phyloP scores from a whole-genome alignment of 352 stramenopile species.

The Phytopythium litorale region DNA sequence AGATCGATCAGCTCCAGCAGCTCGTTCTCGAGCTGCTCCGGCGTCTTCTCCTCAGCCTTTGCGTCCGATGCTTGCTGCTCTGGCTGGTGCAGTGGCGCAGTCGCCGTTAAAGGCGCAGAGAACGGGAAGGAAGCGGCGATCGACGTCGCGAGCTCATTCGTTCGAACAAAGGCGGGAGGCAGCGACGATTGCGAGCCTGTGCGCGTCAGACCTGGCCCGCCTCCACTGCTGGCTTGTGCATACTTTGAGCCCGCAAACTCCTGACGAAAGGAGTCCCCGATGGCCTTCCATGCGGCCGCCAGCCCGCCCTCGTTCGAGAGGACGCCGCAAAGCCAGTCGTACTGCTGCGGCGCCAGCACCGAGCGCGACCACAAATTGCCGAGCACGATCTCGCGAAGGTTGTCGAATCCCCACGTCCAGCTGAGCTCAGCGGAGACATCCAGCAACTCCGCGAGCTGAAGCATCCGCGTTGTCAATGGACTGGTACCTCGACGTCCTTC shows the following conservation, averaged over 20 bases:
- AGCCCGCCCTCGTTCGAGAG: constrained; percentile 31
- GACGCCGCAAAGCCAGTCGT: constrained; percentile 22
- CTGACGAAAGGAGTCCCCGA: constrained; percentile 43
- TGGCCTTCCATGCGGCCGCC: constrained; percentile 42
- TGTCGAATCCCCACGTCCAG: constrained; percentile 32
- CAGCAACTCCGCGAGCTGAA: constrained; percentile 20
- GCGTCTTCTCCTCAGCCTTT: background rate
- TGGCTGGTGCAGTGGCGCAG: background rate
- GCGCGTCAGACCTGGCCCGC: background rate
- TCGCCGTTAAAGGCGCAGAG: constrained; percentile 5
- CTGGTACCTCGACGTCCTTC: background rate
- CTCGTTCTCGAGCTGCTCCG: constrained; percentile 35
- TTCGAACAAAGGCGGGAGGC: background rate
- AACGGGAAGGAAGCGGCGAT: constrained; percentile 20
- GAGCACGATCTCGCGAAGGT: constrained; percentile 25
- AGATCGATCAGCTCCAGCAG: constrained; percentile 60
- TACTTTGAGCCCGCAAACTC: constrained; percentile 41
- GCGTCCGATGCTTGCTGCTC: background rate
- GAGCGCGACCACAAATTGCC: constrained; percentile 42
- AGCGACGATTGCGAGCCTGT: constrained; percentile 4
- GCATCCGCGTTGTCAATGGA: constrained; percentile 11
- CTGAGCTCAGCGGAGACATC: constrained; percentile 40
- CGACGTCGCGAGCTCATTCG: background rate
- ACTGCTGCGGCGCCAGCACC: constrained; percentile 20
- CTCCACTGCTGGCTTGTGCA: constrained; percentile 5